phyloP scores from a whole-genome alignment of 306 rosid species.

The Medicago arabica region DNA sequence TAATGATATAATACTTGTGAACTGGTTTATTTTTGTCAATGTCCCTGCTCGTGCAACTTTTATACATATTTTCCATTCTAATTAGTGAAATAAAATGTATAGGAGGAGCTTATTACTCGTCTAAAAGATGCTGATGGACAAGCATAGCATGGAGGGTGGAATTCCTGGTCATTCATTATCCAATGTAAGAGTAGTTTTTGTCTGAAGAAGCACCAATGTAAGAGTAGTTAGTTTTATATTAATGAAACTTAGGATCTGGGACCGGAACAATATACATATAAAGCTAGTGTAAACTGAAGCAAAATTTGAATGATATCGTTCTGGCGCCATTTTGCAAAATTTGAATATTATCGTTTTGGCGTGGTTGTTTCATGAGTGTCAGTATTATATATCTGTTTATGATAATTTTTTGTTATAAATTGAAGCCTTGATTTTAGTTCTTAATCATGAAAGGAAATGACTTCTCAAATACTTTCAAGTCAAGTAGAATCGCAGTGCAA shows the following conservation, averaged over 20 bases:
- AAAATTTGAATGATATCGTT: neutral
- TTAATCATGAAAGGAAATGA: neutral
- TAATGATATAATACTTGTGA: constrained; percentile 27
- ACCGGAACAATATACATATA: constrained; percentile 28
- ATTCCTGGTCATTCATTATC: constrained; percentile 18
- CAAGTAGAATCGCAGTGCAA: neutral
- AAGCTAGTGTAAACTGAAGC: constrained; percentile 28
- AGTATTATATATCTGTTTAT: neutral
- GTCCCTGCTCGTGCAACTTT: constrained; percentile 8
- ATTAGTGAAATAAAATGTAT: constrained; percentile 34
- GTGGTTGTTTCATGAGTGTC: constrained; percentile 15
- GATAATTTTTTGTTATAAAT: constrained; percentile 8
- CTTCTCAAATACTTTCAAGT: neutral
- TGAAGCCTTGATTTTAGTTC: neutral
- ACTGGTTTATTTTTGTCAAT: constrained; percentile 3
- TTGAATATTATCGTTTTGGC: constrained; percentile 36
- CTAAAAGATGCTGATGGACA: constrained; percentile 47
- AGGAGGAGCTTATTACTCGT: constrained; percentile 60
- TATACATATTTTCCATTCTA: constrained; percentile 33
- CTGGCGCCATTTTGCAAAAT: neutral
- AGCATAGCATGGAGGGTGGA: constrained; percentile 40
- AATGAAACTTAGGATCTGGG: constrained; percentile 39
- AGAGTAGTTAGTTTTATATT: constrained; percentile 36
- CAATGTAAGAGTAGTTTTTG: constrained; percentile 34
- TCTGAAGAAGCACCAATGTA: neutral